phyloP scores from a whole-genome alignment of 2,329 filamentous ascomycete species.

The Cercospora brassicicola region DNA sequence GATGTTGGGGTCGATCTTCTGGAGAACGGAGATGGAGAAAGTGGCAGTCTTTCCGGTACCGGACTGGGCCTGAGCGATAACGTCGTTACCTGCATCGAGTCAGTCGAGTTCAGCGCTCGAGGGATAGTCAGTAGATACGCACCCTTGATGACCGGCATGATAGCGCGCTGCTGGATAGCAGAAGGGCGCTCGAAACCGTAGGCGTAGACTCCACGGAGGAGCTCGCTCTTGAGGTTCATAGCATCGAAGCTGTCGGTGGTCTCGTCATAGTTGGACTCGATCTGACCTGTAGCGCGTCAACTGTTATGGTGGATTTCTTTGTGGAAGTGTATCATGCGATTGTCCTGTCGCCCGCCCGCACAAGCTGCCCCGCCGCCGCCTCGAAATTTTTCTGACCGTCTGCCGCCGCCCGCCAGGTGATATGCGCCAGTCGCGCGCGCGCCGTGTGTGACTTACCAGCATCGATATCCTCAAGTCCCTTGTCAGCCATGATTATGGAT shows the following conservation, averaged over 20 bases:
- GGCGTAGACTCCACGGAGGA: slow-evolving; percentile 97
- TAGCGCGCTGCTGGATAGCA: slow-evolving; percentile 99
- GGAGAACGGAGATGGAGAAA: slow-evolving; percentile 97
- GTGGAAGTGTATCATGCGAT: slow-evolving; percentile 12
- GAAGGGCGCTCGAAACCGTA: slow-evolving; percentile 99
- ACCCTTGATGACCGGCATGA: slow-evolving; percentile 99
- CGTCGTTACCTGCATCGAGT: slow-evolving; percentile 74
- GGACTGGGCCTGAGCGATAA: slow-evolving; percentile 99
- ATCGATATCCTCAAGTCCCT: slow-evolving; percentile 97
- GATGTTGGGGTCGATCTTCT: slow-evolving; percentile 94
- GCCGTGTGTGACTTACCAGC: slow-evolving; percentile 68
- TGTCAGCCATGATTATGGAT: slow-evolving; percentile 96
- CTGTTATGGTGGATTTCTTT: slow-evolving; percentile 13
- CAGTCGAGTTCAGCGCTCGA: slow-evolving; percentile 10
- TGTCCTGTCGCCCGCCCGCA: slow-evolving; percentile 3
- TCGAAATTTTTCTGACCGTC: slow-evolving; percentile 2
- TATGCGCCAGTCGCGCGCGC: slow-evolving; percentile 3
- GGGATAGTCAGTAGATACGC: slow-evolving; percentile 43
- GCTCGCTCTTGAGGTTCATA: slow-evolving; percentile 95
- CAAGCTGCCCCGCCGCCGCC: slow-evolving; percentile 4
- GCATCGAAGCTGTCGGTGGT: slow-evolving; percentile 98
- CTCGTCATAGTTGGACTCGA: slow-evolving; percentile 99
- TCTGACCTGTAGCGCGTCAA: slow-evolving; percentile 69
- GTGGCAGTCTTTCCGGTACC: slow-evolving; percentile 99
- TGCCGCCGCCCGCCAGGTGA: not conserved